Conservation (phyloP, 345 rosid species). For the Populus alba region DNA sequence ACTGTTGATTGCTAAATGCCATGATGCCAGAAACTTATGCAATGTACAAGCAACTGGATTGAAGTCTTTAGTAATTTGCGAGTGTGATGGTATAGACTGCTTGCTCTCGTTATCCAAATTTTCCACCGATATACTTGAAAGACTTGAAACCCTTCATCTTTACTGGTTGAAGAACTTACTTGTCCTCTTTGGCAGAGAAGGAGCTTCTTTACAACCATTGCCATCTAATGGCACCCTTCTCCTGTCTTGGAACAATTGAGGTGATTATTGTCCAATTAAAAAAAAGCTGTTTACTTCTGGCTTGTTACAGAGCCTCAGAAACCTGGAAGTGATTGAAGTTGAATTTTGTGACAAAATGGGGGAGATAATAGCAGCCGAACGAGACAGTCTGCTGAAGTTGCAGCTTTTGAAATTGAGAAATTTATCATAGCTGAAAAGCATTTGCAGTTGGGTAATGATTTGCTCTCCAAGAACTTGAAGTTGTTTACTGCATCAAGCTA, state of each 20-base stretch:
- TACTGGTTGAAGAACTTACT: background rate
- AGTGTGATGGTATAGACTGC: background rate
- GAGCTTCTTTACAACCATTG: background rate
- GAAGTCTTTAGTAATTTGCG: background rate
- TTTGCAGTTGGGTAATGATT: background rate
- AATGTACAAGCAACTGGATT: background rate
- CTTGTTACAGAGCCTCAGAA: conserved; percentile 4
- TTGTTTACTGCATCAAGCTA: background rate
- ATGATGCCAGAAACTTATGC: background rate
- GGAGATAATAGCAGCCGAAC: conserved; percentile 6
- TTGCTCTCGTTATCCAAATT: background rate
- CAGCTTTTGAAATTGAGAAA: background rate
- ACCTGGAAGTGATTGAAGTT: background rate
- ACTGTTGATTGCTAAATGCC: background rate
- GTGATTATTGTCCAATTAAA: background rate
- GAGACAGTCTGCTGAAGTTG: background rate
- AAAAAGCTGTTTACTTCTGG: background rate
- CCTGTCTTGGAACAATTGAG: background rate
- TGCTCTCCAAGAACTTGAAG: background rate
- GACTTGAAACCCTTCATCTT: background rate
- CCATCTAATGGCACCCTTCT: background rate
- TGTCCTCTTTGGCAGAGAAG: conserved; percentile 5
- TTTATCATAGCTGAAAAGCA: conserved; percentile 4
- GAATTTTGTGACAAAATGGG: background rate
- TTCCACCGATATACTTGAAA: background rate